Evolutionary conservation across 345 rosid genomes (phyloP), one percentile per base, ranked within the genome.

Genomic region (Cardamine occulta): DNA sequence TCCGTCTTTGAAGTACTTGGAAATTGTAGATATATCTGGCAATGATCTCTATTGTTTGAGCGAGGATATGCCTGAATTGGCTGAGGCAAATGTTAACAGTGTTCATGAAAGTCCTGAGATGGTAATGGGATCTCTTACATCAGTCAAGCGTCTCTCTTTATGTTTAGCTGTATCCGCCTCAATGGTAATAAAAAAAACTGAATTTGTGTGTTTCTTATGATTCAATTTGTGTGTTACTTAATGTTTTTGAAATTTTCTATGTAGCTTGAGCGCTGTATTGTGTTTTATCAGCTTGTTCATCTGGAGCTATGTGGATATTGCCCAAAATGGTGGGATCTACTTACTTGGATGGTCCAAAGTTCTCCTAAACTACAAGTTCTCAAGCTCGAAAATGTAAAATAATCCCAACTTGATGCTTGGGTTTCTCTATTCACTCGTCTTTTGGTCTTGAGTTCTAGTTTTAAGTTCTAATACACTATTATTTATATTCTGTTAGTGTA

Each of bases 281-380:
- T 0, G 0, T 61, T 61, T 6, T 4, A 37, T 19, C 68, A 37
- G 60, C 75, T 72, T 61, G 61, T 49, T 48, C 14, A 61, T 1
- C n/a, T 68, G 3, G 51, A 68, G 12, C 8, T 68, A 24, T 68
- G 63, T 23, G 45, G 35, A 9, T 8, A 44, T 19, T 2, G 7
- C 2, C 7, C 19, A 31, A 51, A 21, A 9, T 72, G 68, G 76
- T 60, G 45, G 67, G 19, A 49, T 3, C 61, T 61, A 59, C 58
- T 70, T 32, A 14, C 45, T 48, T 60, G 67, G 53, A 49, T 72
- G 40, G 45, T 73, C 7, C 3, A 18, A 28, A 40, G n/a, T 54
- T 73, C 55, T 55, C 71, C 70, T 29, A 64, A 73, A 53, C 18
- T 73, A 53, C 31, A 64, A 21, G 64, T 63, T 73, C 77, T 73